Evolutionary conservation across 768 basidiomycete genomes (phyloP).

Genomic region (Psilocybe cubensis): DNA sequence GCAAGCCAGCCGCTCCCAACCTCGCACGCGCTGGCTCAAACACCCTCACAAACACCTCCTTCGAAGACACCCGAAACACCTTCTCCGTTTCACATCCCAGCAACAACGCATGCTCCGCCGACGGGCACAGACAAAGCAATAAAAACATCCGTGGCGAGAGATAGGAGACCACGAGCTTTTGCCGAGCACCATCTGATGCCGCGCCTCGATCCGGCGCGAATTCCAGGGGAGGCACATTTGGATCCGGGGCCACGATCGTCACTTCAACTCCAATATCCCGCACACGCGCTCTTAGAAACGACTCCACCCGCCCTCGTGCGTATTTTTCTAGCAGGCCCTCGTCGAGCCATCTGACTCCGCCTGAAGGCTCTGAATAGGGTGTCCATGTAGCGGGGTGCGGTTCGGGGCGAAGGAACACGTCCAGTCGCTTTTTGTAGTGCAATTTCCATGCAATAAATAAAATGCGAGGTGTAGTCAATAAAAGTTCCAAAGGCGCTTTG

Average conservation of each 20-base stretch:
- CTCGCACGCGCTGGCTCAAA: conserved; percentile 31
- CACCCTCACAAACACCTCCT: conserved; percentile 35
- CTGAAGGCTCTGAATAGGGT: conserved; percentile 14
- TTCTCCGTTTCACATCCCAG: conserved; percentile 40
- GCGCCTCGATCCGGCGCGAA: conserved; percentile 15
- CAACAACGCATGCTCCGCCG: conserved; percentile 44
- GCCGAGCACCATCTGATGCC: no score
- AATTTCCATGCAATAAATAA: conserved; percentile 61
- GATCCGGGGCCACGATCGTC: conserved; percentile 41
- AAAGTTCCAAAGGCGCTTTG: conserved; percentile 52
- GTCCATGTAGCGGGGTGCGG: conserved; percentile 38
- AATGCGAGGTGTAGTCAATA: conserved; percentile 63
- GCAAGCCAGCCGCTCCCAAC: no score
- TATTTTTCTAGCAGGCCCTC: conserved; percentile 36
- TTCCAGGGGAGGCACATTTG: conserved; percentile 27
- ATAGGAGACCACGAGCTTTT: conserved; percentile 44
- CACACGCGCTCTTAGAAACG: conserved; percentile 38
- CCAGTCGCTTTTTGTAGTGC: conserved; percentile 60
- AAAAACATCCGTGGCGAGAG: conserved; percentile 52
- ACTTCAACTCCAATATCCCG: conserved; percentile 38
- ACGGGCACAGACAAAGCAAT: conserved; percentile 41
- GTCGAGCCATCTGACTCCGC: conserved; percentile 39
- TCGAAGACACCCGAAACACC: conserved; percentile 40
- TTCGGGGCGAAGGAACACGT: conserved; percentile 63
- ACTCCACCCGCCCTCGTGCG: conserved; percentile 32